Evolutionary conservation across 192 early-diverging fungal species (phyloP), one percentile per base, ranked within the genome.

Genomic region (Dispira simplex): DNA sequence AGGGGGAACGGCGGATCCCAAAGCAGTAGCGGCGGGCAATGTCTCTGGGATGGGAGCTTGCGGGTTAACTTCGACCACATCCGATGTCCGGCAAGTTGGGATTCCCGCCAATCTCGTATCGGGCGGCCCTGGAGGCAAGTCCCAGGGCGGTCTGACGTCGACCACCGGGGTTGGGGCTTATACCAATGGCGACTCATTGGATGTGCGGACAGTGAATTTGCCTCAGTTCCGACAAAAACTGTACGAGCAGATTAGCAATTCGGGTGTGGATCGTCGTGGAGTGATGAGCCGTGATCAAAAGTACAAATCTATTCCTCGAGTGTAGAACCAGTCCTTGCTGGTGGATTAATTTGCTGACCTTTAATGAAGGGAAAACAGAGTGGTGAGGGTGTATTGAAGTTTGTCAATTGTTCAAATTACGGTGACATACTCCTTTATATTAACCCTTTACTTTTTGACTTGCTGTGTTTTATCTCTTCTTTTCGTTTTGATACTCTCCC

Each of bases 191-290:
- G 46, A 18, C 18, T 11, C 11, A 18, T 28, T 27, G 54, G 54
- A 23, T 21, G 11, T 56, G 54, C 54, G 23, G 23, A 56, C 54
- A 12, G 54, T 56, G 21, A 56, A 23, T 28, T 13, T 56, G 54
- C 54, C 54, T 13, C 23, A 56, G 54, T 56, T 25, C 21, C 23
- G 32, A 28, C 54, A 56, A 28, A n/a, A 27, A 13, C 21, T 56
- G 21, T 56, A 56, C 54, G 54, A 56, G 54, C 54, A 56, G 21
- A 56, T 56, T 3, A 56, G 13, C 26, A 56, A 27, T 13, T 27
- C 54, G 13, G 54, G 54, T 12, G 13, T 23, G 13, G 26, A 23
- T 13, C 25, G 18, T 28, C 54, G 54, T 51, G 48, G n/a, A n/a
- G n/a, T n/a, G n/a, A n/a, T 21, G 18, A 51, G 18, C 18, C 48